phyloP scores from a whole-genome alignment of 2,329 filamentous ascomycete species.

The Ophiostoma australiae region DNA sequence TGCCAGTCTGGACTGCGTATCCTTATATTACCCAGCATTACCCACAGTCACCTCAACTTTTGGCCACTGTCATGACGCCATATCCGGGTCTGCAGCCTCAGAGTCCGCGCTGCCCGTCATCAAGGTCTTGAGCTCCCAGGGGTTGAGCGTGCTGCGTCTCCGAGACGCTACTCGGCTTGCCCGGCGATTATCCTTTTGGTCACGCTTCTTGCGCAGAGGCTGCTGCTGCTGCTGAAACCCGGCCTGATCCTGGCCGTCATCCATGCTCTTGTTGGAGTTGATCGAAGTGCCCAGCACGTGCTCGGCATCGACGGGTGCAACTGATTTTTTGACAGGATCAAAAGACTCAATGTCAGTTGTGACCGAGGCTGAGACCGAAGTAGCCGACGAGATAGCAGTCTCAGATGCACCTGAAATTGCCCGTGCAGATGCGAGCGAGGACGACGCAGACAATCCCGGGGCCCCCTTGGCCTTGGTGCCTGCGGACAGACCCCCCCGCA shows the following conservation, averaged over 20 bases:
- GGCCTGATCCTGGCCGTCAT: not conserved
- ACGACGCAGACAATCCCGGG: constrained; percentile 22
- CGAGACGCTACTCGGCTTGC: constrained; percentile 54
- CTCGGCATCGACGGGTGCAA: not conserved
- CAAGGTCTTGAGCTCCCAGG: constrained; percentile 66
- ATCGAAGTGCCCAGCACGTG: not conserved
- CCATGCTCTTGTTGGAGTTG: not conserved
- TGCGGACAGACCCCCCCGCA: constrained; percentile 33
- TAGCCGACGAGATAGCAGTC: not conserved
- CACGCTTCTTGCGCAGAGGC: constrained; percentile 46
- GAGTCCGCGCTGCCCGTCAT: constrained; percentile 41
- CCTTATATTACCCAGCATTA: not conserved
- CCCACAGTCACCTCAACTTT: not conserved
- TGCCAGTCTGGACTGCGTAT: not conserved
- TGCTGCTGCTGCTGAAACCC: constrained; percentile 27
- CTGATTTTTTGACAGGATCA: constrained; percentile 25
- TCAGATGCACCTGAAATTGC: not conserved
- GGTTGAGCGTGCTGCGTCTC: constrained; percentile 68
- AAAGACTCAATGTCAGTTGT: constrained; percentile 14
- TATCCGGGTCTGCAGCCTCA: not conserved
- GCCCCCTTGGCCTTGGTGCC: constrained; percentile 1
- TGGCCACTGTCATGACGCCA: not conserved
- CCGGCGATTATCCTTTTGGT: constrained; percentile 36
- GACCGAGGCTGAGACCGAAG: not conserved
- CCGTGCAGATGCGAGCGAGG: not conserved